Base-by-base conservation (phyloP, 371 early-diverging fungal genomes). In the Mortierella sp. region DNA sequence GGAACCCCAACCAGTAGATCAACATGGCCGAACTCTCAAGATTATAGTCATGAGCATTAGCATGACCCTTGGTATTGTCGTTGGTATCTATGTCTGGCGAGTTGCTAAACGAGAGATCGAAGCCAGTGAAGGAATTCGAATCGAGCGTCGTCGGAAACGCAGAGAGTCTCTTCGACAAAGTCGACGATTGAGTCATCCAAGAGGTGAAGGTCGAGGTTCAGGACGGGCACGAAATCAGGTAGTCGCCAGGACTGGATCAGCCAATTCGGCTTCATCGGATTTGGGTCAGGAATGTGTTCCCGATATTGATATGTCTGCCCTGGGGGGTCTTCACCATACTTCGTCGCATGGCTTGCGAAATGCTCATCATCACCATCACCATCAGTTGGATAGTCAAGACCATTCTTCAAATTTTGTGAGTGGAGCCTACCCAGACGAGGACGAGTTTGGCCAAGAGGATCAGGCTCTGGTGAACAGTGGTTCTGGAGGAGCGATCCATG, bases 71-170 rank as follows among this genome's bases (percentile, higher is more conserved):
- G 87, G 87, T 2, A 68, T 87, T 44, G 87, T 70, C 16, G 90
- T 91, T 16, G 83, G 91, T 62, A 75, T 75, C 0, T 90, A 91
- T 68, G 75, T 92, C 11, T 90, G 89, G 72, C 60, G 81, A 0
- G 68, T 87, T 7, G 87, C 90, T 16, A 84, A 85, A 43, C 80
- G 80, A 12, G 86, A 83, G 15, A 84, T 89, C 0, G 85, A 75
- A 15, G 87, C 88, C 44, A 81, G 79, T 21, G 86, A 82, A 64
- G 72, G 65, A 1, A 60, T 64, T 46, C 56, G 76, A 52, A 67
- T 43, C 12, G 76, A 76, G 44, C 45, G 76, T 19, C 71, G 76
- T 44, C 66, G 68, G 26, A 76, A 71, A 29, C 48, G 65, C n/a
- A 53, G 69, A 30, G 73, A 67, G 43, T 55, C 55, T 28, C 2